Evolutionary conservation across 2,329 filamentous ascomycete genomes (phyloP).

Genomic region (Phialophora expanda): DNA sequence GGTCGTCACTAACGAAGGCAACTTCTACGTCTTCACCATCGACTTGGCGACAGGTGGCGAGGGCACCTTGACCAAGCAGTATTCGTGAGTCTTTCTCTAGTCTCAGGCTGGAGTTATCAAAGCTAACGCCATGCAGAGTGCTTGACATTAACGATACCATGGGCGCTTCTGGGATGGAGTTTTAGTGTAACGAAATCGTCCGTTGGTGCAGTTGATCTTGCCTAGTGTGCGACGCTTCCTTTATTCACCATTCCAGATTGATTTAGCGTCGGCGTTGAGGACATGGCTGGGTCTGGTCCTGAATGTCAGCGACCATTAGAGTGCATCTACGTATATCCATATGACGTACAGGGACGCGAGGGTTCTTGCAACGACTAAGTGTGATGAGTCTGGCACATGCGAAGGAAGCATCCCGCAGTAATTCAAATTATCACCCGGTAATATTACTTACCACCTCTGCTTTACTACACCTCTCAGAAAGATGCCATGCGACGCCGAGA

Average conservation of each 20-base stretch:
- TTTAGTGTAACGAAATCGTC: constrained; percentile 4
- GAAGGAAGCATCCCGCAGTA: background rate
- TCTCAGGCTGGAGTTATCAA: background rate
- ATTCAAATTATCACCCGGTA: background rate
- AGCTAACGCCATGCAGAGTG: constrained; percentile 11
- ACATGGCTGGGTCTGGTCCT: background rate
- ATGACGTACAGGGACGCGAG: background rate
- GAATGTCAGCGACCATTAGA: background rate
- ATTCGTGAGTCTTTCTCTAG: constrained; percentile 71
- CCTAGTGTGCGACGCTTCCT: background rate
- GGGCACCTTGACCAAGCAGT: constrained; percentile 87
- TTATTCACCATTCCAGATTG: background rate
- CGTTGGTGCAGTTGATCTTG: background rate
- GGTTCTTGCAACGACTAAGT: background rate
- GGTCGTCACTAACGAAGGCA: constrained; percentile 95
- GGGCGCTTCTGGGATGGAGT: constrained; percentile 16
- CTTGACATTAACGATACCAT: constrained; percentile 23
- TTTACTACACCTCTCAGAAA: background rate
- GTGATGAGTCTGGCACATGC: background rate
- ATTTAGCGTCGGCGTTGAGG: constrained; percentile 29
- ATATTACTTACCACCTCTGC: background rate
- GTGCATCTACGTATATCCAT: background rate
- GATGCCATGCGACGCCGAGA: background rate
- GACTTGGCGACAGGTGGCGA: constrained; percentile 95
- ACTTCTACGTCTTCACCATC: constrained; percentile 93